These are phyloP conservation scores for Pseudogymnoascus sp. DNA, from an alignment of 2,329 filamentous ascomycete genomes.

Conservation along the genomic window DNA sequence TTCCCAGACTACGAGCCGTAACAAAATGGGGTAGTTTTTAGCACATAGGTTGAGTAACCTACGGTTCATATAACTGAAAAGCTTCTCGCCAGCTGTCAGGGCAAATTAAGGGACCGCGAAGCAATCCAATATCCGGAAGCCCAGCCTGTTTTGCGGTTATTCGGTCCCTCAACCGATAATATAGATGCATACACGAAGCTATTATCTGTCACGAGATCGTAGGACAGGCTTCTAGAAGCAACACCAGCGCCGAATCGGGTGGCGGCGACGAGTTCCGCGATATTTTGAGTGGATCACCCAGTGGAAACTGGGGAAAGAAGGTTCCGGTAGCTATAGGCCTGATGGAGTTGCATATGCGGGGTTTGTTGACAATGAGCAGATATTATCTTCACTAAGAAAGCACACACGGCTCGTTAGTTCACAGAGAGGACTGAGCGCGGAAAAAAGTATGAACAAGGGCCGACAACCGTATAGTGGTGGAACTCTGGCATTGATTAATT, in stretches of 20 bases:
- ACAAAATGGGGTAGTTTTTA: not conserved
- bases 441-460: conserved; percentile 4
- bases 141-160: conserved; percentile 5
- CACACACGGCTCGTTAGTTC: not conserved
- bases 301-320: conserved; percentile 6
- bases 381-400: not conserved
- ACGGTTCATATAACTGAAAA: not conserved
- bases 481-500: conserved; percentile 5
- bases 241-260: not conserved
- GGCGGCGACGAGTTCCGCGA: not conserved
- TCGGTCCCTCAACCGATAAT: not conserved
- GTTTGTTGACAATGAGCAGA: not conserved
- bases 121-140: not conserved
- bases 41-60: not conserved
- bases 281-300: not conserved
- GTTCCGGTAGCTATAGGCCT: not conserved
- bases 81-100: not conserved
- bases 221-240: not conserved
- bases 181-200: not conserved
- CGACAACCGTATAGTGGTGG: not conserved
- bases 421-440: not conserved
- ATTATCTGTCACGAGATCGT: not conserved
- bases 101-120: not conserved
- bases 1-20: not conserved
- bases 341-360: not conserved